Evolutionary conservation across 768 basidiomycete species (phyloP).

Genomic region (Leccinellum luteum): DNA sequence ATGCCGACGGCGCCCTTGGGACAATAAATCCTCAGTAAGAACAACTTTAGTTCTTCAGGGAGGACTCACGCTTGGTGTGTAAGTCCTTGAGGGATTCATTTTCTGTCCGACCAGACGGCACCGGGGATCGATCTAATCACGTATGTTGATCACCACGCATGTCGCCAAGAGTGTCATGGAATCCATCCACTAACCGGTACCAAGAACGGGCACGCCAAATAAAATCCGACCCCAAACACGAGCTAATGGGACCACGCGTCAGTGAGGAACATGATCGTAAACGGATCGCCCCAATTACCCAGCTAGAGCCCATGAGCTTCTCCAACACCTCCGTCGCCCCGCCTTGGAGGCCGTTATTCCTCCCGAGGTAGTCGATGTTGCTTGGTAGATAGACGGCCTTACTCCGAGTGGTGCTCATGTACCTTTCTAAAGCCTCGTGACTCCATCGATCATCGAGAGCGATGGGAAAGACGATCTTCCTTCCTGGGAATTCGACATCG

Average conservation of each 20-base stretch:
- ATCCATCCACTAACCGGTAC: constrained; percentile 45
- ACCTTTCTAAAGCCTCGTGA: constrained; percentile 52
- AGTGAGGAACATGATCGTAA: not conserved
- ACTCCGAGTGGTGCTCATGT: constrained; percentile 53
- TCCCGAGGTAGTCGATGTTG: constrained; percentile 65
- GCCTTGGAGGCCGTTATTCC: constrained; percentile 54
- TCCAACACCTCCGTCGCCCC: constrained; percentile 42
- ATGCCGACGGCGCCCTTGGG: constrained; percentile 65
- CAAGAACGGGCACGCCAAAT: constrained; percentile 61
- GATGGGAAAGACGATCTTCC: constrained; percentile 59
- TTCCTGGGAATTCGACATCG: constrained; percentile 46
- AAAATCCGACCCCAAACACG: constrained; percentile 62
- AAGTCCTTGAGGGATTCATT: constrained; percentile 72
- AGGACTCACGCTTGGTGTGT: constrained; percentile 52
- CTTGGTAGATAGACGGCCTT: constrained; percentile 66
- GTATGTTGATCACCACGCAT: not conserved
- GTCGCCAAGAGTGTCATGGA: not conserved
- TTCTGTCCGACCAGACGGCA: constrained; percentile 64
- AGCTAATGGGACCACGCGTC: constrained; percentile 38
- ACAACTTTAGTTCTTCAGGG: not conserved
- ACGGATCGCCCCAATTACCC: constrained; percentile 34
- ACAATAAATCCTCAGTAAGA: not conserved
- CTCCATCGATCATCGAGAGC: constrained; percentile 60
- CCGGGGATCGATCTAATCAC: constrained; percentile 50
- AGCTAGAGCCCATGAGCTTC: constrained; percentile 48